Evolutionary conservation across 352 stramenopile species (phyloP).

Genomic region (Phytopythium montanum): DNA sequence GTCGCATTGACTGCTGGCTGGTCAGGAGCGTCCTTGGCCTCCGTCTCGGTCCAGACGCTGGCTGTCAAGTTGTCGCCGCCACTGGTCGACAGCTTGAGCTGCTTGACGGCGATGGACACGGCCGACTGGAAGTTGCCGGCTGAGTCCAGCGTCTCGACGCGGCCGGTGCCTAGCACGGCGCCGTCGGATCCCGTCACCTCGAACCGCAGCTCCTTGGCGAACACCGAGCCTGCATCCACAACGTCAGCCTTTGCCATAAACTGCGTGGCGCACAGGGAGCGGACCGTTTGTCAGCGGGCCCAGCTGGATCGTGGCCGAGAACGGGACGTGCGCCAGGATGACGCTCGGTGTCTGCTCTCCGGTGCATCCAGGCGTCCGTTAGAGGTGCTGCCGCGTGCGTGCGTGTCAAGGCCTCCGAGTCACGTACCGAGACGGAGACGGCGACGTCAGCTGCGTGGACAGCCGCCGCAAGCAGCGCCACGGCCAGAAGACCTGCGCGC

Average conservation of each 20-base stretch:
- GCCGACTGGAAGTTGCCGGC: constrained; percentile 64
- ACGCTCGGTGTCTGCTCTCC: constrained; percentile 48
- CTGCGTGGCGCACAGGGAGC: not conserved
- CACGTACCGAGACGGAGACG: constrained; percentile 3
- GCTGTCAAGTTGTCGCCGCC: constrained; percentile 58
- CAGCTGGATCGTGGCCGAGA: constrained; percentile 60
- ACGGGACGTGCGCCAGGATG: constrained; percentile 68
- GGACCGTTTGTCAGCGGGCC: constrained; percentile 73
- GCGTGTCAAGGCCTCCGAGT: no score
- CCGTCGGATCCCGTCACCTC: constrained; percentile 48
- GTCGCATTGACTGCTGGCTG: constrained; percentile 5
- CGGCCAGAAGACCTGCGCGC: not conserved
- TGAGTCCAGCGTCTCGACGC: constrained; percentile 54
- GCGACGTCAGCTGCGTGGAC: not conserved
- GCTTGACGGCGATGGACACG: constrained; percentile 34
- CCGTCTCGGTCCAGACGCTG: constrained; percentile 28
- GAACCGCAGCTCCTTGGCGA: constrained; percentile 56
- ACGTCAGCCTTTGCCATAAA: no score
- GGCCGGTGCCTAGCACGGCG: constrained; percentile 50
- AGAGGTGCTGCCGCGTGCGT: no score
- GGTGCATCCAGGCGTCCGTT: not conserved
- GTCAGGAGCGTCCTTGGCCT: not conserved
- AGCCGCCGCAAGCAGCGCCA: not conserved
- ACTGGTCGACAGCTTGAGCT: constrained; percentile 36
- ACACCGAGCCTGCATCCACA: constrained; percentile 48